Conservation (phyloP, 2,329 filamentous ascomycete genomes). For the Fusarium fujikuroi region DNA sequence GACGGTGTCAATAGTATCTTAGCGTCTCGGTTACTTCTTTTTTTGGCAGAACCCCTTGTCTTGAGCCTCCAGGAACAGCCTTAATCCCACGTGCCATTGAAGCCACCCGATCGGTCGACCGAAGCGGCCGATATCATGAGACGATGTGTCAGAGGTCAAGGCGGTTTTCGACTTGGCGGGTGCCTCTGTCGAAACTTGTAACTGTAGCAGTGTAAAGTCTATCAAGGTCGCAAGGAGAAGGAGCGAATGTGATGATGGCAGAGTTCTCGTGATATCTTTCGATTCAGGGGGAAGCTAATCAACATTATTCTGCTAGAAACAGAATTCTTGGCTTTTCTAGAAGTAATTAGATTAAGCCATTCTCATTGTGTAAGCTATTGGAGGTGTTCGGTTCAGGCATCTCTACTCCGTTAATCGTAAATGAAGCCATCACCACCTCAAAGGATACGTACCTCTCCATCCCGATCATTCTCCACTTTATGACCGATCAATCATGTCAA, state of each 20-base stretch:
- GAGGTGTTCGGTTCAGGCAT: not conserved
- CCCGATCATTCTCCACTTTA: constrained; percentile 1
- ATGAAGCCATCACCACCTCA: constrained; percentile 14
- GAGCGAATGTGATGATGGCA: not conserved
- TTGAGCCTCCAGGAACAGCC: constrained; percentile 1
- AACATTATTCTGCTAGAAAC: rapidly evolving
- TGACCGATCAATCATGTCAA: constrained; percentile 3
- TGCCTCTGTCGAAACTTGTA: not conserved
- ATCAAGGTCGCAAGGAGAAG: not conserved
- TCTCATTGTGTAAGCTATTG: rapidly evolving
- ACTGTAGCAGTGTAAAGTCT: not conserved
- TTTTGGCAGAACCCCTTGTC: not conserved
- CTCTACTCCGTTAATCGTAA: not conserved
- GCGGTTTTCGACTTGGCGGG: not conserved
- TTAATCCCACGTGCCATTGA: constrained; percentile 31
- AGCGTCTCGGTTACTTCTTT: not conserved
- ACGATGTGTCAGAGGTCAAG: not conserved
- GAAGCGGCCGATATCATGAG: constrained; percentile 19
- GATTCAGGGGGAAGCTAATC: too few relatives aligned
- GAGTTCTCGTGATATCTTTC: not conserved
- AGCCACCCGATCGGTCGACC: constrained; percentile 38
- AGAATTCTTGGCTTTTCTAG: rapidly evolving
- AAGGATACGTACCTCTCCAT: constrained; percentile 1
- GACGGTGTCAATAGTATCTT: not conserved
- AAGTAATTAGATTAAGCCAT: rapidly evolving